phyloP scores from a whole-genome alignment of 352 stramenopile species.

The Halophytophthora polymorphica region DNA sequence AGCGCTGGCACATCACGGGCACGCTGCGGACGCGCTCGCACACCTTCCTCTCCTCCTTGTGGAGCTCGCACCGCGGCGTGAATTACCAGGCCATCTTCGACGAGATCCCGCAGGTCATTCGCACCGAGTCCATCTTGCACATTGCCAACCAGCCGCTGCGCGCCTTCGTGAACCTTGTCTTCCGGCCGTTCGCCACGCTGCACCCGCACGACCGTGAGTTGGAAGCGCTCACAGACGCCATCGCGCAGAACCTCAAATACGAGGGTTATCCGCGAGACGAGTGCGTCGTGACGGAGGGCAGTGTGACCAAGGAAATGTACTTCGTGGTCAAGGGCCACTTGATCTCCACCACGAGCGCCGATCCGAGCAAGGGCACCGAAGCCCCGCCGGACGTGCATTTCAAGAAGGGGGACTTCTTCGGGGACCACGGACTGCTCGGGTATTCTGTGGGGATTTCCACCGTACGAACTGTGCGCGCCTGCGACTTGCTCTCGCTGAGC shows the following conservation, averaged over 20 bases:
- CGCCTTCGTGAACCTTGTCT: conserved; percentile 36
- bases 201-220: conserved; percentile 30
- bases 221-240: conserved; percentile 27
- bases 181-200: conserved; percentile 34
- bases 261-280: conserved; percentile 67
- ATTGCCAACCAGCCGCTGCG: conserved; percentile 39
- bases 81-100: conserved; percentile 58
- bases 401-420: conserved; percentile 54
- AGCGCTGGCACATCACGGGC: conserved; percentile 39
- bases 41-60: conserved; percentile 50
- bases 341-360: conserved; percentile 16
- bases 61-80: conserved; percentile 55
- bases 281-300: conserved; percentile 56
- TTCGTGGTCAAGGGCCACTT: conserved; percentile 64
- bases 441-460: conserved; percentile 42
- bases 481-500: conserved; percentile 25
- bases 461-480: conserved; percentile 26
- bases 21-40: conserved; percentile 37
- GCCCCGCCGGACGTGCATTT: conserved; percentile 12
- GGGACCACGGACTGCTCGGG: conserved; percentile 52
- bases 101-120: conserved; percentile 47
- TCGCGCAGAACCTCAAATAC: conserved; percentile 54
- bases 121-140: conserved; percentile 44
- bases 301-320: conserved; percentile 65
- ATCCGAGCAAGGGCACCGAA: neutral